These are phyloP conservation scores for Diaporthe australafricana DNA, from an alignment of 2,329 filamentous ascomycete species.

Conservation along the genomic window DNA sequence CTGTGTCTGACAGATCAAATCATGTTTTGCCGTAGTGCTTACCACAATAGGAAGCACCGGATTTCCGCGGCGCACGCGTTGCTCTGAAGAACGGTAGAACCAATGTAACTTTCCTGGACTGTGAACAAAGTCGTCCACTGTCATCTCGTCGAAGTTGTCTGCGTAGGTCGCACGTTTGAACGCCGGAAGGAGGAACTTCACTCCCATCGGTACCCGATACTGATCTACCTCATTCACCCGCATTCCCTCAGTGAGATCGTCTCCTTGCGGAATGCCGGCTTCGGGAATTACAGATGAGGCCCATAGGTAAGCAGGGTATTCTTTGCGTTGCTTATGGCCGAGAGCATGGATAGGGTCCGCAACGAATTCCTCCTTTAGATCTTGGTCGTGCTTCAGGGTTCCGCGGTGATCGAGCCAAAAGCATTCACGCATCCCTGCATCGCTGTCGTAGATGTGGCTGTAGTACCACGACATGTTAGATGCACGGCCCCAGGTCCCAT, in stretches of 20 bases:
- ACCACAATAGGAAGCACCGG: background rate
- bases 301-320: background rate
- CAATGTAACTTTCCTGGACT: background rate
- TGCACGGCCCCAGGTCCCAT: constrained; percentile 13
- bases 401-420: constrained; percentile 23
- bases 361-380: constrained; percentile 10
- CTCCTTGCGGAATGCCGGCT: background rate
- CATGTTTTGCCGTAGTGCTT: background rate
- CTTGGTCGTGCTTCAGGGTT: background rate
- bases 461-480: constrained; percentile 8
- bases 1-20: too few species aligned
- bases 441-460: background rate
- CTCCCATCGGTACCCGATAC: background rate
- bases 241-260: background rate
- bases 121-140: background rate
- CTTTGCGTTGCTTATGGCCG: background rate
- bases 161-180: background rate
- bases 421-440: background rate
- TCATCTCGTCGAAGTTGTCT: background rate
- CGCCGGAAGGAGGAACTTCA: background rate
- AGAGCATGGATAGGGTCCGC: background rate
- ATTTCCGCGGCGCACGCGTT: background rate
- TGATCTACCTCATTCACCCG: constrained; percentile 11
- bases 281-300: background rate
- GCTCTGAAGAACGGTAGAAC: background rate